Percentiles rank a stretch among this genome's conserved stretches.
Evolutionary conservation across 2,329 filamentous ascomycete species (phyloP).

Genomic region (Colletotrichum horii): DNA sequence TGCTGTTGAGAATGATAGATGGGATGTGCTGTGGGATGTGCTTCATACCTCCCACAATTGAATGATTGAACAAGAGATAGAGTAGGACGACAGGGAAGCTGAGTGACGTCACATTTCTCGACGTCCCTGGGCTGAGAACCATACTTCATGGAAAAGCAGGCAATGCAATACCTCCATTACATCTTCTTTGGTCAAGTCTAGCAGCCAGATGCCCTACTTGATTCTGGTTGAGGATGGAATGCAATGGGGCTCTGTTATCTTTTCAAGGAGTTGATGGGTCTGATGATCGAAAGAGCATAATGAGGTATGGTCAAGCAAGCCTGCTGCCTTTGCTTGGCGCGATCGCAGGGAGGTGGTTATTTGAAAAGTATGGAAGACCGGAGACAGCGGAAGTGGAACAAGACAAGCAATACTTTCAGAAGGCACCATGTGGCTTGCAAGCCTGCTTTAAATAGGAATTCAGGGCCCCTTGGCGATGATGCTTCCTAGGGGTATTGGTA

Average conservation of each 20-base stretch:
- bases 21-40: accelerated
- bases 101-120: background rate
- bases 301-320: background rate
- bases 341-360: background rate
- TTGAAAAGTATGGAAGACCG: background rate
- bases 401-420: background rate
- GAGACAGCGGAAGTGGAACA: background rate
- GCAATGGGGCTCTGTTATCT: background rate
- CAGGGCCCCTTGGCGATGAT: background rate
- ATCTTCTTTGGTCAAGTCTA: background rate
- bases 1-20: accelerated
- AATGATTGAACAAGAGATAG: accelerated
- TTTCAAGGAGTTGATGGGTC: background rate
- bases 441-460: background rate
- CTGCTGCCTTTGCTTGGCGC: background rate
- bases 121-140: accelerated
- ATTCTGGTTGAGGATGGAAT: background rate
- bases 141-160: background rate
- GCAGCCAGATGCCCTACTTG: background rate
- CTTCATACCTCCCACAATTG: accelerated
- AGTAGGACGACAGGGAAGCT: background rate
- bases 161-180: accelerated
- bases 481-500: accelerated
- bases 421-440: background rate
- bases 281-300: background rate